phyloP scores from a whole-genome alignment of 768 basidiomycete genomes.

The Steccherinum ochraceum region DNA sequence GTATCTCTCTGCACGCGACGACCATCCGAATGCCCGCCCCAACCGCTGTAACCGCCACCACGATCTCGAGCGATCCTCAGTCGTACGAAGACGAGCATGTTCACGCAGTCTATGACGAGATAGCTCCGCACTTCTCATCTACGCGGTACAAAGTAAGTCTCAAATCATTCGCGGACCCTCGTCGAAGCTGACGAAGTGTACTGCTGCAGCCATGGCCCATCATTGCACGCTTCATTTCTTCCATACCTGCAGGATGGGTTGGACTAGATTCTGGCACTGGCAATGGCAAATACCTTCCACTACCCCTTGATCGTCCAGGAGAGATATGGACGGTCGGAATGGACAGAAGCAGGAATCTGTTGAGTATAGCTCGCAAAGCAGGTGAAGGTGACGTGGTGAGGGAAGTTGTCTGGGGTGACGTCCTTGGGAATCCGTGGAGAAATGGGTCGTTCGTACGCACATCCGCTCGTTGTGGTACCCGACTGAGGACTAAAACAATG shows the following conservation, averaged over 20 bases:
- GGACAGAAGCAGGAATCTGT: conserved; percentile 74
- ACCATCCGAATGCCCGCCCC: conserved; percentile 9
- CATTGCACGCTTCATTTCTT: conserved; percentile 66
- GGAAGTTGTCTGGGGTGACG: conserved; percentile 80
- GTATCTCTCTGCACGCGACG: background rate
- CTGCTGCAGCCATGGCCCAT: conserved; percentile 79
- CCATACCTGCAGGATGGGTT: conserved; percentile 68
- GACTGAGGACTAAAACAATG: background rate
- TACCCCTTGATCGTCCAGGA: conserved; percentile 55
- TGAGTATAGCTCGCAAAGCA: conserved; percentile 68
- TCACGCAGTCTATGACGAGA: conserved; percentile 77
- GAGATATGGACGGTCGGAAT: conserved; percentile 74
- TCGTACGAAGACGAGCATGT: conserved; percentile 71
- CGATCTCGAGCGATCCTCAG: conserved; percentile 31
- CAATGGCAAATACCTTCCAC: conserved; percentile 93
- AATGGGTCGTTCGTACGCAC: conserved; percentile 64
- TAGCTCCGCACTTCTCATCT: conserved; percentile 81
- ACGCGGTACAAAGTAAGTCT: conserved; percentile 77
- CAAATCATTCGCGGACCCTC: conserved; percentile 3
- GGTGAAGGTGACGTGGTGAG: conserved; percentile 39
- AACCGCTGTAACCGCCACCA: background rate
- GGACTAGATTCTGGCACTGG: conserved; percentile 95
- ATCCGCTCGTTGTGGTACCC: conserved; percentile 1
- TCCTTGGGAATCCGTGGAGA: conserved; percentile 70
- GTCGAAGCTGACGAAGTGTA: too few species aligned